A percentile compares a stretch with the other conserved stretches of the same genome.
phyloP scores from a whole-genome alignment of 257 asterid genomes.

The Solanum appendiculatum region DNA sequence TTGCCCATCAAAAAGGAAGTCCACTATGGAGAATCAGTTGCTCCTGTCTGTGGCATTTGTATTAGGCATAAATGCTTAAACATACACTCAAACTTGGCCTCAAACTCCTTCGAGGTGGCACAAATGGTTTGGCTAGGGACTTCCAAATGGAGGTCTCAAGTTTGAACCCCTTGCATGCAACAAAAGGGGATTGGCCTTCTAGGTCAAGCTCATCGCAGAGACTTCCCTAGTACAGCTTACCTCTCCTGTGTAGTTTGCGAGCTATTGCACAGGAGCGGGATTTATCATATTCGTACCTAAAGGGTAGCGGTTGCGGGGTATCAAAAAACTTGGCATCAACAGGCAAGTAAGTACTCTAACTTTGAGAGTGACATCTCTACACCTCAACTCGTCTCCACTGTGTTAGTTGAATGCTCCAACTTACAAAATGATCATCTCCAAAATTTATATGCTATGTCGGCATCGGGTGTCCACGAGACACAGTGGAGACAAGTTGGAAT shows the following conservation, averaged over 20 bases:
- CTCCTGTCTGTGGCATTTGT: not conserved
- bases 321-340: not conserved
- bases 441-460: too few species aligned
- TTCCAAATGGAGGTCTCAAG: not conserved
- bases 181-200: not conserved
- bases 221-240: too few species aligned
- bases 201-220: too few species aligned
- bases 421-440: too few species aligned
- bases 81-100: not conserved
- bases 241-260: too few species aligned
- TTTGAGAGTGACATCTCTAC: too few species aligned
- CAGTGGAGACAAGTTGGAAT: too few species aligned
- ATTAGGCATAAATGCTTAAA: not conserved
- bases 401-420: not conserved
- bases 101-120: not conserved
- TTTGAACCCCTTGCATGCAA: not conserved
- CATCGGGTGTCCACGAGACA: not conserved
- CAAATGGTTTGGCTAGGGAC: not conserved
- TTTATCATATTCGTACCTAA: too few species aligned
- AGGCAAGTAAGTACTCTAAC: not conserved
- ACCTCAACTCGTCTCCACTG: not conserved
- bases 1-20: not conserved
- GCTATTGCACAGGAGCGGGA: not conserved
- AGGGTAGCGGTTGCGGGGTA: not conserved
- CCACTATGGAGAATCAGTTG: not conserved